These are phyloP conservation scores for Euphrasia arctica DNA, from an alignment of 305 asterid genomes.

Conservation along the genomic window DNA sequence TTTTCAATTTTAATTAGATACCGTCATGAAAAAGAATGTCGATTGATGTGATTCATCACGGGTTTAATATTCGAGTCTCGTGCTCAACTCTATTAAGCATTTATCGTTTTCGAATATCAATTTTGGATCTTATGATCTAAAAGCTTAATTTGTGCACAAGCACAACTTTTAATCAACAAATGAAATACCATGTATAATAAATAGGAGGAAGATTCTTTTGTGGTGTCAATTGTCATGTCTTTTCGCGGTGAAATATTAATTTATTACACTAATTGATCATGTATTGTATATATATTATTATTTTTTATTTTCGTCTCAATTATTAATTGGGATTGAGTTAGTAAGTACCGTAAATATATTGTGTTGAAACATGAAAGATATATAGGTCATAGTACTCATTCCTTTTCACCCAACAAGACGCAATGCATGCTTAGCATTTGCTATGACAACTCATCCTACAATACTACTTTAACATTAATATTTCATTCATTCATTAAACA, in stretches of 20 bases:
- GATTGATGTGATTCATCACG: too few relatives aligned
- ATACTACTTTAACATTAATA: background rate
- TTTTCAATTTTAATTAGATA: too few relatives aligned
- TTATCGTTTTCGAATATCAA: background rate
- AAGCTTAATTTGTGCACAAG: background rate
- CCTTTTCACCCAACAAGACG: background rate
- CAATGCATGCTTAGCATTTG: conserved; percentile 1
- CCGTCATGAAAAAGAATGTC: too few relatives aligned
- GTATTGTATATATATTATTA: background rate
- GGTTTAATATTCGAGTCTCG: background rate
- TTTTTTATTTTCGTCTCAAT: too few relatives aligned
- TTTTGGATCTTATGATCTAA: background rate
- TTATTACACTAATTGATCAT: too few relatives aligned
- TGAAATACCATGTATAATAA: too few relatives aligned
- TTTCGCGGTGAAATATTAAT: background rate
- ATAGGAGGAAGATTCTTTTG: background rate
- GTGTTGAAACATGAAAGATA: background rate
- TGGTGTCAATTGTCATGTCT: background rate
- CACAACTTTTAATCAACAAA: background rate
- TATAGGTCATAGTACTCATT: background rate
- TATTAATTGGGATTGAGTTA: too few relatives aligned
- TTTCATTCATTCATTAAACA: too few relatives aligned
- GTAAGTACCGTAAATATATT: background rate
- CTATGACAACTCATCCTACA: conserved; percentile 6
- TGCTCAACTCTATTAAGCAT: background rate